Evolutionary conservation across 2,329 filamentous ascomycete genomes (phyloP).

Genomic region (Cadophora luteo-olivacea): DNA sequence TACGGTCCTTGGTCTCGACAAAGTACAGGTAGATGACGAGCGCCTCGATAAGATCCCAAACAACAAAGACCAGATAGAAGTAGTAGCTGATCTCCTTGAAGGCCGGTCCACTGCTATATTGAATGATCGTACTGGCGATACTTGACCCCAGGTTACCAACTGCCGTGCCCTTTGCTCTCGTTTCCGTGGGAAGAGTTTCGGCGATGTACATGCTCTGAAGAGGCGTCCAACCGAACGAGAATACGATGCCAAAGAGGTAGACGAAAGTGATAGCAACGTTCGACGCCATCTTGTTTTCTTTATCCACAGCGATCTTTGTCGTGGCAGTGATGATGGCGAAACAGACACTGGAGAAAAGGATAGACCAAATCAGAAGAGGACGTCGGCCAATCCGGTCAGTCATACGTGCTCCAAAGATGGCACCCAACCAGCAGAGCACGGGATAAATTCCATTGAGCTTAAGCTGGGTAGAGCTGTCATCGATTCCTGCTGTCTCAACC

Average conservation of each 20-base stretch:
- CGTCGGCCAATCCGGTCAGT: constrained; percentile 41
- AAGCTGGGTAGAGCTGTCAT: constrained; percentile 45
- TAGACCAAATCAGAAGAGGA: constrained; percentile 38
- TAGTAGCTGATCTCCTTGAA: constrained; percentile 48
- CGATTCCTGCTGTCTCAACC: constrained; percentile 33
- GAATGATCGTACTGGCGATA: constrained; percentile 45
- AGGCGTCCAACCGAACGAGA: constrained; percentile 58
- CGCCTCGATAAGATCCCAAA: constrained; percentile 42
- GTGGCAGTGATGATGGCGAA: constrained; percentile 53
- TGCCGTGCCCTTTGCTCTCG: constrained; percentile 50
- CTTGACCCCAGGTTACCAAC: constrained; percentile 52
- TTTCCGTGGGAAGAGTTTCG: constrained; percentile 53
- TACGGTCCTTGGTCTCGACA: constrained; percentile 62
- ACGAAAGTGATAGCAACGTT: constrained; percentile 52
- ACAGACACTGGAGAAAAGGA: constrained; percentile 35
- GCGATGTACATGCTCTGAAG: constrained; percentile 57
- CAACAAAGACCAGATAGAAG: constrained; percentile 45
- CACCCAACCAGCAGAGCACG: constrained; percentile 36
- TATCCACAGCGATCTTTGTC: constrained; percentile 24
- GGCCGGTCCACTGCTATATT: constrained; percentile 48
- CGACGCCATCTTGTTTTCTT: constrained; percentile 23
- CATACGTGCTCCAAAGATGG: constrained; percentile 34
- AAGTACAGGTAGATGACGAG: constrained; percentile 58
- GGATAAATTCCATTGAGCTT: constrained; percentile 37
- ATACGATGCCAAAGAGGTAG: constrained; percentile 59